Evolutionary conservation across 768 basidiomycete genomes (phyloP), one percentile per base, ranked within the genome.

Genomic region (Hypsizygus marmoreus): DNA sequence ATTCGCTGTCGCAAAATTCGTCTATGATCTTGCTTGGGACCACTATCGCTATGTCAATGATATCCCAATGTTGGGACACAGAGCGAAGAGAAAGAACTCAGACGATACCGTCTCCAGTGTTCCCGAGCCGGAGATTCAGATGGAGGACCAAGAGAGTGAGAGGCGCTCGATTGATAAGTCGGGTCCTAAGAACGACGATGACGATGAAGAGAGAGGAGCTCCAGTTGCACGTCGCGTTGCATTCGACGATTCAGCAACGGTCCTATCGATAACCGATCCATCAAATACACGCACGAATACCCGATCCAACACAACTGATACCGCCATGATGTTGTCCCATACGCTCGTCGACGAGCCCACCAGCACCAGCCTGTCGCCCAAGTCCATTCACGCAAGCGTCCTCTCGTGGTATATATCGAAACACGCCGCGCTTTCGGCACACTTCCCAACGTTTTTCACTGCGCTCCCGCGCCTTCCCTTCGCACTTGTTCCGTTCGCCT

Each of bases 401-500:
- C 45, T 32, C 9, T 53, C 42, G 1, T 33, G 24, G 12, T 47
- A 47, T 28, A 33, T 25, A 11, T 5, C 17, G 7, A 50, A 25
- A 31, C 49, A 59, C 49, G 44, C 49, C 1, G 42, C 25, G 19
- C 52, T 65, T 49, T 19, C 68, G 25, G 49, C 45, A 14, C 71
- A 73, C 33, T 90, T 91, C 62, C 92, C 91, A 0, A 93, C 88
- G 1, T 72, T 87, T 50, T 73, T 77, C 61, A 79, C 78, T 8
- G 79, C 82, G 16, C 67, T 84, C 16, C 76, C 81, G 0, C 79
- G 85, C 14, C 73, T 95, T 0, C 95, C 93, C 0, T 82, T 93
- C 48, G 76, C 82, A 10, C 80, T 97, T 6, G 71, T 97, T 12
- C 91, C 91, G 0, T 98, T 98, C 59, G 90, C 93, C 0, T 93